phyloP scores from a whole-genome alignment of 2,329 filamentous ascomycete species.

The Colletotrichum sp. region DNA sequence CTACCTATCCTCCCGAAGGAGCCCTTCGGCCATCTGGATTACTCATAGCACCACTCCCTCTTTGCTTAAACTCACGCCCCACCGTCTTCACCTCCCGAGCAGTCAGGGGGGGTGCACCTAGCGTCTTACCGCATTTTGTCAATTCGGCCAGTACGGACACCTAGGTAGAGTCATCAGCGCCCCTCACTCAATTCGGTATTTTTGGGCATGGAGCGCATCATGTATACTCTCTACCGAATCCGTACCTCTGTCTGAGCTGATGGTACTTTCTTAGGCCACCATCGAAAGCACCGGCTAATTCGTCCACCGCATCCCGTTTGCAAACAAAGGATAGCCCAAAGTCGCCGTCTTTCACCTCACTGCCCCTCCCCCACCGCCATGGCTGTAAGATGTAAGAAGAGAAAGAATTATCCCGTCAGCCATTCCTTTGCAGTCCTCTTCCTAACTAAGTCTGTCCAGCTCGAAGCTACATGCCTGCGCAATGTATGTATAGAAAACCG shows the following conservation, averaged over 20 bases:
- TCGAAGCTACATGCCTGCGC: background rate
- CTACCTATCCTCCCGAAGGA: background rate
- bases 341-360: background rate
- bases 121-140: background rate
- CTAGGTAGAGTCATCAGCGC: background rate
- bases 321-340: background rate
- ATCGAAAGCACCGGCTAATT: background rate
- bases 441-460: background rate
- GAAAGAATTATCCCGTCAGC: background rate
- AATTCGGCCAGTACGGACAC: background rate
- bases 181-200: background rate
- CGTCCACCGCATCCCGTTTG: background rate
- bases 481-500: background rate
- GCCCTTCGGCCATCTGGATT: background rate
- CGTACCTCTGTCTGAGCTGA: background rate
- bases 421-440: background rate
- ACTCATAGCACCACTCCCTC: background rate
- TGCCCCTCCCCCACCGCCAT: background rate
- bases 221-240: background rate
- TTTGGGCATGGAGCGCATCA: background rate
- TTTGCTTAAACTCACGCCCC: background rate
- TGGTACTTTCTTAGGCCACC: background rate
- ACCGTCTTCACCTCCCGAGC: background rate
- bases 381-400: background rate
- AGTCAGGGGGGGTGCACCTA: background rate